Conservation (phyloP, 2,329 filamentous ascomycete genomes). For the Grosmannia serpens region DNA sequence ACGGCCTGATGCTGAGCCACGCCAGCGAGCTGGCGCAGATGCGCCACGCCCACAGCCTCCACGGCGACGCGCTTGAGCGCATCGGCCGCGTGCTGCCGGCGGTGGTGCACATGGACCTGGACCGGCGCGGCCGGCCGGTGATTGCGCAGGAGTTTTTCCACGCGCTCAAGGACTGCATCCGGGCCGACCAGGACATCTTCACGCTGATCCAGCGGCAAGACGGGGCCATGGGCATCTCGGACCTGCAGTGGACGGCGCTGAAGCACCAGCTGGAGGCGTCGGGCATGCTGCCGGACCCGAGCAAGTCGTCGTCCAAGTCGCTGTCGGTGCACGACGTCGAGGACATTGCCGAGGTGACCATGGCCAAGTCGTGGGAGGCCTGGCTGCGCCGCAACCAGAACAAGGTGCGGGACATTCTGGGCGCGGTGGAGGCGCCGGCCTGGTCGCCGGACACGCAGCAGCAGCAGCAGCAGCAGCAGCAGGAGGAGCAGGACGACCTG, state of each 20-base stretch:
- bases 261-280: constrained; percentile 25
- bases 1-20: constrained; percentile 15
- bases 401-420: constrained; percentile 22
- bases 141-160: constrained; percentile 55
- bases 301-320: constrained; percentile 13
- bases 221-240: constrained; percentile 28
- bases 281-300: constrained; percentile 13
- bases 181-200: constrained; percentile 34
- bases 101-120: constrained; percentile 41
- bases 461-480: not conserved
- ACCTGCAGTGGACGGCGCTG: constrained; percentile 36
- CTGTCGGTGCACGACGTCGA: constrained; percentile 18
- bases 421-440: not conserved
- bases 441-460: not conserved
- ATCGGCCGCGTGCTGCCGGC: constrained; percentile 42
- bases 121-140: constrained; percentile 37
- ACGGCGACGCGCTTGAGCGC: constrained; percentile 27
- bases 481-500: not conserved
- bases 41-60: constrained; percentile 20
- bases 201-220: constrained; percentile 29
- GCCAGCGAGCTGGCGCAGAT: constrained; percentile 17
- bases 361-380: constrained; percentile 33
- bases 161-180: constrained; percentile 46
- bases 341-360: constrained; percentile 18
- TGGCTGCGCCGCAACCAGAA: constrained; percentile 41